Conservation (phyloP, 2,329 filamentous ascomycete species). For the Nothomitra cinnamomea region DNA sequence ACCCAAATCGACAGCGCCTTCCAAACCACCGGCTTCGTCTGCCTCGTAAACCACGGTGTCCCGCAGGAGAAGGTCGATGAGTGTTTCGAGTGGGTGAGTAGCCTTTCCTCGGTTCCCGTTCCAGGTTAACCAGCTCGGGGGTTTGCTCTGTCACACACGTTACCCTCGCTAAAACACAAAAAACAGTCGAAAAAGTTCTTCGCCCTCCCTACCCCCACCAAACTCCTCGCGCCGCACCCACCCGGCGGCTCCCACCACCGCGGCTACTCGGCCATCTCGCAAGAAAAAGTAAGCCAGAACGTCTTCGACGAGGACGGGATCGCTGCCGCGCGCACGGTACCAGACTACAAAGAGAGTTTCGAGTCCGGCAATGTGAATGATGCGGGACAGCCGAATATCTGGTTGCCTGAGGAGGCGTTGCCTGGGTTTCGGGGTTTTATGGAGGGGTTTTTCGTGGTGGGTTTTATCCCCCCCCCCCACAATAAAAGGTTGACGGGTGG, state of each 20-base stretch:
- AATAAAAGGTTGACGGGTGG: no score
- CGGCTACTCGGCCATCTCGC: constrained; percentile 52
- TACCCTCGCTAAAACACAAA: neutral
- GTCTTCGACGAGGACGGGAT: constrained; percentile 38
- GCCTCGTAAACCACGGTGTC: constrained; percentile 67
- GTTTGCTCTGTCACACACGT: constrained; percentile 29
- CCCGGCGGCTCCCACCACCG: constrained; percentile 28
- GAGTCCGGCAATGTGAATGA: constrained; percentile 45
- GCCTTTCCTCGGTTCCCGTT: constrained; percentile 50
- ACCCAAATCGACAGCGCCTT: constrained; percentile 65
- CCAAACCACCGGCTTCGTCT: constrained; percentile 75
- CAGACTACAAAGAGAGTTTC: constrained; percentile 39
- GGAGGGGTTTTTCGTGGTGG: constrained; percentile 58
- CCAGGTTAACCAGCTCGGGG: no score
- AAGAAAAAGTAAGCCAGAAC: constrained; percentile 51
- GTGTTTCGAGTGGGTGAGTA: constrained; percentile 44
- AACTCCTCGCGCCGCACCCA: constrained; percentile 24
- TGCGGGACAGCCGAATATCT: constrained; percentile 53
- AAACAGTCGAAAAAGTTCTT: constrained; percentile 21
- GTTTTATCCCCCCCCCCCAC: constrained; percentile 26
- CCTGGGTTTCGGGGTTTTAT: constrained; percentile 56
- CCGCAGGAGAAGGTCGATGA: constrained; percentile 37
- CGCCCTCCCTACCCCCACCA: constrained; percentile 18
- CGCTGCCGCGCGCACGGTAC: constrained; percentile 35
- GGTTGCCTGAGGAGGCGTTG: constrained; percentile 42